These are phyloP conservation scores for Eurotiales sp. DNA, from an alignment of 2,329 filamentous ascomycete genomes.

Conservation along the genomic window DNA sequence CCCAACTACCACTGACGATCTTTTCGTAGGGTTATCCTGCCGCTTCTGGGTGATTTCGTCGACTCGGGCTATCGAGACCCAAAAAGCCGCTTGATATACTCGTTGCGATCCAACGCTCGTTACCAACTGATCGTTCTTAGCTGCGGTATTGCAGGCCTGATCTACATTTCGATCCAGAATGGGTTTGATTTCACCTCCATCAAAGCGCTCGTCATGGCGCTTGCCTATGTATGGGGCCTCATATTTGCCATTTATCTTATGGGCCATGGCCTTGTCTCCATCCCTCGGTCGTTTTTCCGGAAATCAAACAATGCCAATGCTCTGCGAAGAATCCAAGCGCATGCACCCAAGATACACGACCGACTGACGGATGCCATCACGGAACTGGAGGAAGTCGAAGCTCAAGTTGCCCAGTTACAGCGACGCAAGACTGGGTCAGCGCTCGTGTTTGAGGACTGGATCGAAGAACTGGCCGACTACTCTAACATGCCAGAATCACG, in stretches of 20 bases:
- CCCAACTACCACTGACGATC: not conserved
- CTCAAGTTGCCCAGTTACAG: conserved; percentile 73
- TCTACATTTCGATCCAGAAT: conserved; percentile 80
- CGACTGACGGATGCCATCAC: conserved; percentile 80
- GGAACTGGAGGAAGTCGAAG: conserved; percentile 74
- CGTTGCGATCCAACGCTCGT: conserved; percentile 78
- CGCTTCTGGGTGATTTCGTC: conserved; percentile 88
- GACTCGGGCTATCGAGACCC: conserved; percentile 91
- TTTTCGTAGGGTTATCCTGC: conserved; percentile 77
- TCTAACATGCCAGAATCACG: conserved; percentile 64
- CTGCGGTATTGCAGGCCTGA: conserved; percentile 64
- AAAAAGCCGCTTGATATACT: conserved; percentile 75
- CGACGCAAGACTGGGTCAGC: conserved; percentile 77
- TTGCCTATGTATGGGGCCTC: conserved; percentile 92
- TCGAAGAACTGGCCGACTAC: conserved; percentile 84
- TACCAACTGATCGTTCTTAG: conserved; percentile 80
- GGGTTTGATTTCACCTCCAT: conserved; percentile 69
- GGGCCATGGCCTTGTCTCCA: conserved; percentile 91
- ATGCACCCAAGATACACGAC: conserved; percentile 80
- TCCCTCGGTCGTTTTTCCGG: conserved; percentile 76
- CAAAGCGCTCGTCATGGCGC: conserved; percentile 83
- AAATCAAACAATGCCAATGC: conserved; percentile 73
- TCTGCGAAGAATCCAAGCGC: conserved; percentile 69
- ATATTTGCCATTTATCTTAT: conserved; percentile 92
- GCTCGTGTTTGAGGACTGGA: conserved; percentile 81